Evolutionary conservation across 257 asterid species (phyloP).

Genomic region (Scutellaria baicalensis): DNA sequence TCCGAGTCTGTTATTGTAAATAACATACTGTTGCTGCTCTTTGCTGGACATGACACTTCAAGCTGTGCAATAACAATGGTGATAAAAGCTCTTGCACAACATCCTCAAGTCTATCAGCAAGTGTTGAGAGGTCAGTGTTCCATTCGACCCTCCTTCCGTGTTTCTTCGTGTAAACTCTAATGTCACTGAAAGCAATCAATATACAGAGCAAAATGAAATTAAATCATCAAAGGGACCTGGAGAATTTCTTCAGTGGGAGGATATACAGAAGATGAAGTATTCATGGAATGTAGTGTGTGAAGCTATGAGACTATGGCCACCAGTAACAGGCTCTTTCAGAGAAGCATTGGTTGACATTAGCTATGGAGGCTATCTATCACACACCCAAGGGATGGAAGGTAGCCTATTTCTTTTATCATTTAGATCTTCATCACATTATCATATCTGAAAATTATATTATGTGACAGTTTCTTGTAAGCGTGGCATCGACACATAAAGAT

Average conservation of each 20-base stretch:
- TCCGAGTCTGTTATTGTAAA: constrained; percentile 48
- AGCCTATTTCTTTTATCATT: not conserved
- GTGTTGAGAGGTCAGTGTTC: constrained; percentile 31
- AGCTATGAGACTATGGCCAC: constrained; percentile 47
- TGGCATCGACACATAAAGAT: constrained; percentile 33
- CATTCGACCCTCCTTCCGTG: too few species aligned
- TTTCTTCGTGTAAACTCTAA: too few species aligned
- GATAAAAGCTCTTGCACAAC: constrained; percentile 51
- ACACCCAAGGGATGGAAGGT: constrained; percentile 96
- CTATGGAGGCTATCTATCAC: constrained; percentile 54
- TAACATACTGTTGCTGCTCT: constrained; percentile 59
- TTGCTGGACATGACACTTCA: constrained; percentile 81
- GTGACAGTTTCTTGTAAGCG: not conserved
- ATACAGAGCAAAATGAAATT: constrained; percentile 58
- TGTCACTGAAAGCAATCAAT: too few species aligned
- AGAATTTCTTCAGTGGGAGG: constrained; percentile 66
- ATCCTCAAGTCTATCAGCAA: constrained; percentile 51
- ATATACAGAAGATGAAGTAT: constrained; percentile 78
- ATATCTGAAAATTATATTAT: not conserved
- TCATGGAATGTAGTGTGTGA: constrained; percentile 78
- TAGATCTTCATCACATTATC: not conserved
- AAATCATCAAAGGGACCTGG: constrained; percentile 36
- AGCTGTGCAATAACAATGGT: constrained; percentile 49
- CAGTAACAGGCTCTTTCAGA: constrained; percentile 53
- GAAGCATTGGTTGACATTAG: constrained; percentile 50